Conservation (phyloP, 768 basidiomycete genomes). For the Exsudoporus frostii region DNA sequence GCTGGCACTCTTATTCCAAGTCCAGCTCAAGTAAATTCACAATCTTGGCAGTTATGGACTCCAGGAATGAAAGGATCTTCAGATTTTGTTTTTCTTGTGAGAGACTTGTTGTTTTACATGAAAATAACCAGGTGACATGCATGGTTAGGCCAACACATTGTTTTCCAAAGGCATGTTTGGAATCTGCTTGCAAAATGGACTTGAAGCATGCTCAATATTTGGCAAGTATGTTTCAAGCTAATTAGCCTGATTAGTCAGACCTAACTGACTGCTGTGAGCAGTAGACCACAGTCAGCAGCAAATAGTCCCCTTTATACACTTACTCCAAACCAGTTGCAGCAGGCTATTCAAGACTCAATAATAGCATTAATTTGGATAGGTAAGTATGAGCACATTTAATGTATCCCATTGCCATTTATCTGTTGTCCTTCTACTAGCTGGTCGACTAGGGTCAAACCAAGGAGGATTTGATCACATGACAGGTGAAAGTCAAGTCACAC, state of each 20-base stretch:
- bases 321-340: conserved; percentile 1
- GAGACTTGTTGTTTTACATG: background rate
- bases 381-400: background rate
- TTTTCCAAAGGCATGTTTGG: background rate
- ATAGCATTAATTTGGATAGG: conserved; percentile 11
- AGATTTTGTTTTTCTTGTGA: background rate
- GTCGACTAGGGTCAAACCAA: background rate
- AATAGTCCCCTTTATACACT: background rate
- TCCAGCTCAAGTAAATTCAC: background rate
- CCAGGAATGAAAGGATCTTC: background rate
- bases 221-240: background rate
- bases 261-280: background rate
- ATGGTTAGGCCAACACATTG: rapidly evolving
- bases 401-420: background rate
- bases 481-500: conserved; percentile 3
- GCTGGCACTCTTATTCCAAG: background rate
- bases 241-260: background rate
- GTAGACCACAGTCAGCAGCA: background rate
- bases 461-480: conserved; percentile 6
- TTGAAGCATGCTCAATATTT: background rate
- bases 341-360: background rate
- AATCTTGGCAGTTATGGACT: conserved; percentile 11
- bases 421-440: background rate
- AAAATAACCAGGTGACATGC: rapidly evolving
- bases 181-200: background rate